A percentile compares a stretch with the other conserved stretches of the same genome.
phyloP scores from a whole-genome alignment of 108 stramenopile genomes.

The Cyclotella atomus region DNA sequence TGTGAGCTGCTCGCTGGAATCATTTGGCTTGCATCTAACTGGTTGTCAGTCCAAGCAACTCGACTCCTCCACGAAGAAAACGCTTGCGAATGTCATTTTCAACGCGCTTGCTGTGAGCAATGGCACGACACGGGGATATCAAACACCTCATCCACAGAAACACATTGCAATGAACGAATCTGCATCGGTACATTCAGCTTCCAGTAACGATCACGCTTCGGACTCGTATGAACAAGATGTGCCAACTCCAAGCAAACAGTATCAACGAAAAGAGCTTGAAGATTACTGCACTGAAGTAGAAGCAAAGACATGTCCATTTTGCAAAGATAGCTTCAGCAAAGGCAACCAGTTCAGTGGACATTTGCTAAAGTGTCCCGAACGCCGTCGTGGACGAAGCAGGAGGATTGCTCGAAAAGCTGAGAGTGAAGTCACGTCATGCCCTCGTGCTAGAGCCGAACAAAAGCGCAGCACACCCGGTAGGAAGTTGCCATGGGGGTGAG shows the following conservation, averaged over 20 bases:
- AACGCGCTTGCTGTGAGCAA: not conserved
- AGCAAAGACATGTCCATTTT: slow-evolving; percentile 45
- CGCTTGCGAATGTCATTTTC: slow-evolving; percentile 19
- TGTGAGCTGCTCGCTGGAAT: slow-evolving; percentile 15
- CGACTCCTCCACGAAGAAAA: slow-evolving; percentile 18
- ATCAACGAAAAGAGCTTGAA: not conserved
- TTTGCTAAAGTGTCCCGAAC: slow-evolving; percentile 25
- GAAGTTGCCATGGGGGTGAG: slow-evolving; percentile 43
- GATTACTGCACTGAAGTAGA: slow-evolving; percentile 13
- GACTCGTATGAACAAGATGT: not conserved
- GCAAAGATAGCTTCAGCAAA: slow-evolving; percentile 20
- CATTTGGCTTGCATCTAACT: slow-evolving; percentile 16
- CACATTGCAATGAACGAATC: not conserved
- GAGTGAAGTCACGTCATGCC: slow-evolving; percentile 2
- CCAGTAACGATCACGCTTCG: not conserved
- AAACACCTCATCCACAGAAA: not conserved
- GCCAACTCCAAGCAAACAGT: not conserved
- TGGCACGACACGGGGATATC: slow-evolving; percentile 1
- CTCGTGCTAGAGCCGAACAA: not conserved
- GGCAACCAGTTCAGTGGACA: slow-evolving; percentile 36
- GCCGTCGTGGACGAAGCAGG: slow-evolving; percentile 10
- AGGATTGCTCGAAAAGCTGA: no score
- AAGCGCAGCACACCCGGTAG: slow-evolving; percentile 31
- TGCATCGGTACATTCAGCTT: not conserved
- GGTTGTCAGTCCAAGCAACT: slow-evolving; percentile 15